These are phyloP conservation scores for Solanum dulcamara DNA, from an alignment of 257 asterid species.

Conservation along the genomic window DNA sequence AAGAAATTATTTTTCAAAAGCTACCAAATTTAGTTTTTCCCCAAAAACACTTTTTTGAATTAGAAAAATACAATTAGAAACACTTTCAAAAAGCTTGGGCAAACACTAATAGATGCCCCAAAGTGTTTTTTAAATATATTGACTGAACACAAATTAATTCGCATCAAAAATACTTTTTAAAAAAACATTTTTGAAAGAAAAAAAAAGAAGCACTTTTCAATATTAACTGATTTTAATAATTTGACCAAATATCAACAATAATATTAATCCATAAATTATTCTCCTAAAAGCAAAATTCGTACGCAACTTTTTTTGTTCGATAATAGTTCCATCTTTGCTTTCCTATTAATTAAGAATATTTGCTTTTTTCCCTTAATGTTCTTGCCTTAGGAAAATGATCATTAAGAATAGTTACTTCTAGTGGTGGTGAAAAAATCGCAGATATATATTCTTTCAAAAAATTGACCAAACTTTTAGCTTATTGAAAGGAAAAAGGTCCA, in stretches of 20 bases:
- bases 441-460: neutral
- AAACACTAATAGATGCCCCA: too few relatives aligned
- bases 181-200: too few relatives aligned
- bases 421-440: neutral
- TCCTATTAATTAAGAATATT: neutral
- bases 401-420: neutral
- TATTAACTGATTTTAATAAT: neutral
- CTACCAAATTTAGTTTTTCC: too few relatives aligned
- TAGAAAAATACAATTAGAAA: too few relatives aligned
- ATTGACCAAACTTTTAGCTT: neutral
- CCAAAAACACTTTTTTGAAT: too few relatives aligned
- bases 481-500: neutral
- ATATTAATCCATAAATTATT: neutral
- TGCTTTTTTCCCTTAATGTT: neutral
- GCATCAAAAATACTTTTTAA: too few relatives aligned
- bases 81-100: too few relatives aligned
- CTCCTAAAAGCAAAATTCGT: neutral
- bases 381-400: neutral
- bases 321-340: neutral
- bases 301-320: neutral
- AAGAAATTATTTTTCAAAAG: too few relatives aligned
- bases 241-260: neutral
- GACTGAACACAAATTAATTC: fast-evolving
- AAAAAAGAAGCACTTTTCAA: too few relatives aligned
- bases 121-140: too few relatives aligned